Evolutionary conservation across 2,329 filamentous ascomycete genomes (phyloP).

Genomic region (Colletotrichum sp.): DNA sequence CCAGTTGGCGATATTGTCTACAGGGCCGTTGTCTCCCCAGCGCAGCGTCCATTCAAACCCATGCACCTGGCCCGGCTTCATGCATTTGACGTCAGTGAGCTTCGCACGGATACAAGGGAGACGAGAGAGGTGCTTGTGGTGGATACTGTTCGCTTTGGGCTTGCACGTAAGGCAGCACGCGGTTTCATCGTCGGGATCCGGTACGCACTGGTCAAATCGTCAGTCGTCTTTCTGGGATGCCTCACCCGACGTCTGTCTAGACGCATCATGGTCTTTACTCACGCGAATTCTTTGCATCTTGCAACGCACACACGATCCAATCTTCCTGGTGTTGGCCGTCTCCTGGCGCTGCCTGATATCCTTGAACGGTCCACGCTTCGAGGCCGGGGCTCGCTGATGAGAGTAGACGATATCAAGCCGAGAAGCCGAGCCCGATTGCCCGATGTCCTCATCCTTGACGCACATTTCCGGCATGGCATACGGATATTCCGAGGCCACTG

Average conservation of each 20-base stretch:
- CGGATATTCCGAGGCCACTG: neutral
- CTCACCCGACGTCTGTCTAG: neutral
- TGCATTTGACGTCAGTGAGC: slow-evolving; percentile 62
- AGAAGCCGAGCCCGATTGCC: neutral
- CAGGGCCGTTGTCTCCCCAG: slow-evolving; percentile 57
- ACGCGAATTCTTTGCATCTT: slow-evolving; percentile 68
- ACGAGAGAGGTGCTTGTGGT: slow-evolving; percentile 45
- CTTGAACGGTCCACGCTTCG: slow-evolving; percentile 59
- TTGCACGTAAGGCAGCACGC: slow-evolving; percentile 60
- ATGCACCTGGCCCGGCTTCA: slow-evolving; percentile 63
- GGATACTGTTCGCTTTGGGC: slow-evolving; percentile 48
- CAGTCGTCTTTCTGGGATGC: neutral
- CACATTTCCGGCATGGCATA: slow-evolving; percentile 25
- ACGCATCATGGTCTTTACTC: slow-evolving; percentile 31
- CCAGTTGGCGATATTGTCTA: slow-evolving; percentile 63
- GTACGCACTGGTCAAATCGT: slow-evolving; percentile 52
- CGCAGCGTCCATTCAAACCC: slow-evolving; percentile 64
- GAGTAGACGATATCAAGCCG: slow-evolving; percentile 37
- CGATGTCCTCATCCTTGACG: slow-evolving; percentile 7
- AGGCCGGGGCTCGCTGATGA: slow-evolving; percentile 39
- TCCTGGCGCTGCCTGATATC: slow-evolving; percentile 54
- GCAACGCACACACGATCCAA: slow-evolving; percentile 65
- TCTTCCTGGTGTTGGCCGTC: slow-evolving; percentile 62
- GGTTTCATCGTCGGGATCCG: slow-evolving; percentile 49
- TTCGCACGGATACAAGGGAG: slow-evolving; percentile 66